These are phyloP conservation scores for Euphorbia corollata DNA, from an alignment of 441 rosid species.

Conservation along the genomic window DNA sequence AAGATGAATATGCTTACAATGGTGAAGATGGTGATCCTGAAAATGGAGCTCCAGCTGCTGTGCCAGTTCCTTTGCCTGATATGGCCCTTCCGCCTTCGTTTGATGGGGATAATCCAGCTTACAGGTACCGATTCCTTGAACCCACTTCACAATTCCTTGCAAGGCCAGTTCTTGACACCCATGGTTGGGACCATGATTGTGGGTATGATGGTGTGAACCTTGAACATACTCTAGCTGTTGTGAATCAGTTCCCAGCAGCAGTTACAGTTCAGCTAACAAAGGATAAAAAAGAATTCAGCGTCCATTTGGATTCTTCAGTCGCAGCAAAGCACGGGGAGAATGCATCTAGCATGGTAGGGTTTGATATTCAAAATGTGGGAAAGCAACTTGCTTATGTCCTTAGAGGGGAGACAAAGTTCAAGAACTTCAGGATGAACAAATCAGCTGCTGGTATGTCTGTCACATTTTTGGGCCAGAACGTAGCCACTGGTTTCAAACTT, in stretches of 20 bases:
- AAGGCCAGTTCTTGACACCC: conserved; percentile 49
- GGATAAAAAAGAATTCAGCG: conserved; percentile 47
- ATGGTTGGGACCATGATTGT: conserved; percentile 56
- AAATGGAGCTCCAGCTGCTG: conserved; percentile 36
- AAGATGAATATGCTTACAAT: conserved; percentile 17
- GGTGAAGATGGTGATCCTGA: conserved; percentile 33
- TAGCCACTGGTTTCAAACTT: conserved; percentile 44
- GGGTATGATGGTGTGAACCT: conserved; percentile 46
- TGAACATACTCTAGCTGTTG: conserved; percentile 35
- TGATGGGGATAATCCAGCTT: conserved; percentile 45
- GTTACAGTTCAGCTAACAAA: conserved; percentile 41
- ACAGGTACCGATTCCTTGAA: conserved; percentile 40
- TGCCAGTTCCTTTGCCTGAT: conserved; percentile 47
- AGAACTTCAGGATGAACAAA: conserved; percentile 37
- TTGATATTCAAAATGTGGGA: conserved; percentile 49
- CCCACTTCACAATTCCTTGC: conserved; percentile 38
- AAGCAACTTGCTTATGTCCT: conserved; percentile 49
- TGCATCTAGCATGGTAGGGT: conserved; percentile 49
- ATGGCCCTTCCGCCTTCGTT: conserved; percentile 51
- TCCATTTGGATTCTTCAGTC: conserved; percentile 48
- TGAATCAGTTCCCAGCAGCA: conserved; percentile 33
- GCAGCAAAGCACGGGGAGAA: conserved; percentile 38
- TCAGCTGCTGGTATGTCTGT: conserved; percentile 44
- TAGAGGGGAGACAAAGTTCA: conserved; percentile 46
- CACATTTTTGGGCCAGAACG: conserved; percentile 41